Conservation (phyloP, 768 basidiomycete species). For the Strobilomyces echinocephalus region DNA sequence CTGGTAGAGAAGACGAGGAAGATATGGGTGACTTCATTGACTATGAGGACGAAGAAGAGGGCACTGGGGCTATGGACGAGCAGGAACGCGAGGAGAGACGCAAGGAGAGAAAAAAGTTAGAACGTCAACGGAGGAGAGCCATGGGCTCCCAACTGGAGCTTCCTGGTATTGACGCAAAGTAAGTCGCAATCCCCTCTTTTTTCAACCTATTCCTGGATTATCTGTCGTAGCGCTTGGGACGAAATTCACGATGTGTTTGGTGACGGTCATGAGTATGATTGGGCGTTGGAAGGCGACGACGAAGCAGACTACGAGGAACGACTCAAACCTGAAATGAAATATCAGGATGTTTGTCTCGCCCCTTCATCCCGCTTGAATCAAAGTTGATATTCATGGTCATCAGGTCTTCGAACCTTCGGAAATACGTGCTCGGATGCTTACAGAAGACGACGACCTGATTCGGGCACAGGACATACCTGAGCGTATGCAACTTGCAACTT, state of each 20-base stretch:
- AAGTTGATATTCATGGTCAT: conserved; percentile 4
- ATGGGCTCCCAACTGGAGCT: conserved; percentile 64
- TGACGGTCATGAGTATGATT: conserved; percentile 93
- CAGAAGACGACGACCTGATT: conserved; percentile 91
- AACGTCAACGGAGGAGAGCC: conserved; percentile 62
- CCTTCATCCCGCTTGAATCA: conserved; percentile 1
- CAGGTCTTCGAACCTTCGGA: conserved; percentile 98
- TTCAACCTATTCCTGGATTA: conserved; percentile 9
- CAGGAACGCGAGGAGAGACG: conserved; percentile 72
- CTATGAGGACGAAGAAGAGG: conserved; percentile 76
- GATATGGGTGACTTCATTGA: conserved; percentile 75
- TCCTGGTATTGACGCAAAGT: conserved; percentile 81
- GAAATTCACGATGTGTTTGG: conserved; percentile 97
- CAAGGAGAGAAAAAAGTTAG: conserved; percentile 57
- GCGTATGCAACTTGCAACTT: conserved; percentile 88
- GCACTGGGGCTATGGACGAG: conserved; percentile 73
- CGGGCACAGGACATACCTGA: conserved; percentile 89
- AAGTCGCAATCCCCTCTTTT: conserved; percentile 30
- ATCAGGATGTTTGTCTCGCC: conserved; percentile 62
- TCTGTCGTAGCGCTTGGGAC: conserved; percentile 73
- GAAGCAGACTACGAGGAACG: conserved; percentile 41
- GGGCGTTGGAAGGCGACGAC: conserved; percentile 85
- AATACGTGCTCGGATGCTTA: conserved; percentile 82
- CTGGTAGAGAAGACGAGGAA: conserved; percentile 49
- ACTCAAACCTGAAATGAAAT: conserved; percentile 71